Percentiles rank a stretch among this genome's conserved stretches.
Conservation (phyloP, 1,284 basidiomycete genomes). For the Ustilago sp. region DNA sequence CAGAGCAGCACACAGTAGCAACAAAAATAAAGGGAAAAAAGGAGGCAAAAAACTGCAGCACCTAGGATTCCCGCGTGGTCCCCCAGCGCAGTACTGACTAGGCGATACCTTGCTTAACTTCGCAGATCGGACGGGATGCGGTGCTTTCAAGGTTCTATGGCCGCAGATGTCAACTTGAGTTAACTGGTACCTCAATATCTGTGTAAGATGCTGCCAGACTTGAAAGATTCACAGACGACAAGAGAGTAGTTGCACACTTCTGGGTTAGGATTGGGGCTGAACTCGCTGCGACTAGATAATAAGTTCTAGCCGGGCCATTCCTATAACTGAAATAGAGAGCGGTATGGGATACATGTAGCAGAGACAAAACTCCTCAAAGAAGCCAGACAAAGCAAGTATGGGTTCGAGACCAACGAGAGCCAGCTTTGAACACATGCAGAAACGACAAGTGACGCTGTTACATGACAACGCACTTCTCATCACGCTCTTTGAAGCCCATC, state of each 20-base stretch:
- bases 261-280: too few species aligned
- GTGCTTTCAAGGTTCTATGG: constrained; percentile 83
- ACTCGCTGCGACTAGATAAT: background rate
- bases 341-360: background rate
- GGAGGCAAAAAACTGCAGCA: constrained; percentile 76
- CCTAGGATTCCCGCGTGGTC: constrained; percentile 85
- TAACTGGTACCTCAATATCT: too few species aligned
- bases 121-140: constrained; percentile 84
- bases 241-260: too few species aligned
- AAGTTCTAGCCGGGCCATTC: background rate
- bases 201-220: too few species aligned
- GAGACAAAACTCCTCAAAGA: background rate
- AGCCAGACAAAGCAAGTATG: background rate
- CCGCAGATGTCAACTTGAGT: constrained; percentile 73
- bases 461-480: constrained; percentile 59
- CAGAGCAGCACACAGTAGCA: background rate
- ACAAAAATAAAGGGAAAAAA: constrained; percentile 8
- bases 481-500: constrained; percentile 72
- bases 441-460: constrained; percentile 1
- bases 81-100: constrained; percentile 86
- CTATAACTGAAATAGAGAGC: background rate
- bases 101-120: constrained; percentile 82
- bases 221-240: too few species aligned
- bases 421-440: background rate
- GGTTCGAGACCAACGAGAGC: too few species aligned